Conservation (phyloP, 108 stramenopile species). For the Asterionellopsis glacialis region DNA sequence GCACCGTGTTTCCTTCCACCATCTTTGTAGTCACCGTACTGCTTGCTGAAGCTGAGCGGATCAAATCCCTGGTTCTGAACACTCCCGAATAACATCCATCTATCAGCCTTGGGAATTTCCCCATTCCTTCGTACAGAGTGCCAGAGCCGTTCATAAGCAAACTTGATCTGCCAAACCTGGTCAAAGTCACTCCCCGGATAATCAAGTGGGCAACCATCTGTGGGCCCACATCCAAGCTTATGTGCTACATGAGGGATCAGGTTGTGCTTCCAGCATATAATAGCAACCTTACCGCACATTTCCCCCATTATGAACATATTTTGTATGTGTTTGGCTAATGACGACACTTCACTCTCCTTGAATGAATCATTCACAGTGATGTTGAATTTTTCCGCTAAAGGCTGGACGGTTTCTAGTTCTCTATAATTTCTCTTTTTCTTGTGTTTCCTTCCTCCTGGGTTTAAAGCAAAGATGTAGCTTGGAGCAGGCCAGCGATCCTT, state of each 20-base stretch:
- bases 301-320: constrained; percentile 11
- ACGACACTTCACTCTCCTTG: neutral
- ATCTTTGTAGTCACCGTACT: constrained; percentile 19
- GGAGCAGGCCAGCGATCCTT: constrained; percentile 31
- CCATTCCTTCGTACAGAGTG: constrained; percentile 12
- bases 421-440: constrained; percentile 14
- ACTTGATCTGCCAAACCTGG: constrained; percentile 29
- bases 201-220: constrained; percentile 30
- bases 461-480: constrained; percentile 24
- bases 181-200: constrained; percentile 18
- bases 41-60: constrained; percentile 24
- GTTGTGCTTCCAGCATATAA: constrained; percentile 35
- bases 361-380: constrained; percentile 18
- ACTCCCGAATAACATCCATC: constrained; percentile 22
- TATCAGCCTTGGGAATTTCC: neutral
- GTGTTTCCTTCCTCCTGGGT: constrained; percentile 15
- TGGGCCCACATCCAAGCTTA: constrained; percentile 28
- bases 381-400: constrained; percentile 13
- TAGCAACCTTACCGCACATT: constrained; percentile 31
- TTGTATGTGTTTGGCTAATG: constrained; percentile 15
- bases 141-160: neutral
- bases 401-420: constrained; percentile 18
- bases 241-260: constrained; percentile 23
- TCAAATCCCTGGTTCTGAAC: constrained; percentile 23
- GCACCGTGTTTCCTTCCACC: constrained; percentile 10